phyloP scores from a whole-genome alignment of 352 stramenopile genomes.

The Nothophytophthora sp. region DNA sequence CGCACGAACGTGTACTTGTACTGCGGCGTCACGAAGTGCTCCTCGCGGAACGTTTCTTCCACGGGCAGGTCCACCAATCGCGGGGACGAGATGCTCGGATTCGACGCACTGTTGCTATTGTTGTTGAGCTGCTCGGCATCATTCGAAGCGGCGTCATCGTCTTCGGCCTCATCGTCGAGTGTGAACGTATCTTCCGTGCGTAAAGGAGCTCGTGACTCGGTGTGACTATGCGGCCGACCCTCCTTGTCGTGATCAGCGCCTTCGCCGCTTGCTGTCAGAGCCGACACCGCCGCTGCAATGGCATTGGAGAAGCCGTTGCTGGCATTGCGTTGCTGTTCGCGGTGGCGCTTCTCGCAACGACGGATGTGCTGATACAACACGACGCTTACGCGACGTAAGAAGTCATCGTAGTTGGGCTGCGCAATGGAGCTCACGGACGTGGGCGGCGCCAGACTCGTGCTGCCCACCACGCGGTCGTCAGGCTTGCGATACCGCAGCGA shows the following conservation, averaged over 20 bases:
- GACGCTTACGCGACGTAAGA: constrained; percentile 84
- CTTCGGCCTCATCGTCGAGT: constrained; percentile 4
- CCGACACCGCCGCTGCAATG: constrained; percentile 22
- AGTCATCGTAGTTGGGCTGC: constrained; percentile 92
- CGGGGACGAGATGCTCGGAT: constrained; percentile 49
- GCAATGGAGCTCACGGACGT: constrained; percentile 79
- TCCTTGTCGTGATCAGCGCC: constrained; percentile 2
- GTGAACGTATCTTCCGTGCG: constrained; percentile 9
- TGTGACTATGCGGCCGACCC: background rate
- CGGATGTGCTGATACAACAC: constrained; percentile 91
- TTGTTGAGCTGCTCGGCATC: constrained; percentile 12
- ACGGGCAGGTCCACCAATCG: constrained; percentile 70
- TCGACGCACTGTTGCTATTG: constrained; percentile 11
- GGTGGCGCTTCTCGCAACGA: constrained; percentile 80
- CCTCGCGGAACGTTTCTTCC: constrained; percentile 86
- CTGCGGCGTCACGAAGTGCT: constrained; percentile 89
- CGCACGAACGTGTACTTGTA: constrained; percentile 89
- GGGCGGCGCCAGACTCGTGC: constrained; percentile 63
- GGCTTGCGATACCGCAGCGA: constrained; percentile 81
- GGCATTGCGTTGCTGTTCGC: constrained; percentile 53
- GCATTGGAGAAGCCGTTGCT: constrained; percentile 15
- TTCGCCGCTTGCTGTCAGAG: constrained; percentile 6
- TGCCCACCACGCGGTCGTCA: constrained; percentile 68
- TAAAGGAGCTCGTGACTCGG: constrained; percentile 19
- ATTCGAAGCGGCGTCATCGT: background rate